A percentile compares a stretch with the other conserved stretches of the same genome.
Evolutionary conservation across 768 basidiomycete genomes (phyloP).

Genomic region (Heimioporus sp.): DNA sequence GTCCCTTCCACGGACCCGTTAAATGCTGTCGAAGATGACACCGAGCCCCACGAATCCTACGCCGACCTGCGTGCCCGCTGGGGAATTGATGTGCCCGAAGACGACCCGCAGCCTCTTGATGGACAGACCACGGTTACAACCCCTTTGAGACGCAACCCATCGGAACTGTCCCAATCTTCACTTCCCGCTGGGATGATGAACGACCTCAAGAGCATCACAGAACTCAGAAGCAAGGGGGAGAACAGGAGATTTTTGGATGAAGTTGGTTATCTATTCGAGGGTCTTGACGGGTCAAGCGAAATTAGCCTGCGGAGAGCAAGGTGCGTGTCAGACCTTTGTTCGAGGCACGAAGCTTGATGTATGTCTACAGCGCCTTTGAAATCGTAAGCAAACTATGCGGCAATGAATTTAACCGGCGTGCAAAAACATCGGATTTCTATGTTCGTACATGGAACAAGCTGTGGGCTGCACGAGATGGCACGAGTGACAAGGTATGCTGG

Average conservation of each 20-base stretch:
- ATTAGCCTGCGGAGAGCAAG: slow-evolving; percentile 65
- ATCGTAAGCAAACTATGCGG: slow-evolving; percentile 74
- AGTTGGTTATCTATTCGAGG: slow-evolving; percentile 83
- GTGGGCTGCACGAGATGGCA: slow-evolving; percentile 54
- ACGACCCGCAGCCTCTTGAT: slow-evolving; percentile 48
- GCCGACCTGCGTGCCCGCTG: slow-evolving; percentile 69
- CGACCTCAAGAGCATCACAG: slow-evolving; percentile 76
- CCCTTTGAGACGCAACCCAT: slow-evolving; percentile 23
- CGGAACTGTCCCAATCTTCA: slow-evolving; percentile 36
- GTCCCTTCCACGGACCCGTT: slow-evolving; percentile 26
- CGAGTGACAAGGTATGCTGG: slow-evolving; percentile 54
- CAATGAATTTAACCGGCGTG: slow-evolving; percentile 72
- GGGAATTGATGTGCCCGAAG: slow-evolving; percentile 80
- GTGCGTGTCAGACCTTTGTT: slow-evolving; percentile 32
- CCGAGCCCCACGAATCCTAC: slow-evolving; percentile 68
- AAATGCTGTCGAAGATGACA: slow-evolving; percentile 45
- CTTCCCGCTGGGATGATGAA: slow-evolving; percentile 65
- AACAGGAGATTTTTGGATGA: slow-evolving; percentile 79
- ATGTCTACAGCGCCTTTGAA: slow-evolving; percentile 61
- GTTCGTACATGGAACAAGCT: slow-evolving; percentile 68
- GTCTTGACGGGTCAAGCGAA: slow-evolving; percentile 54
- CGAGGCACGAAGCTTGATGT: background rate
- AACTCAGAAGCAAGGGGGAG: slow-evolving; percentile 79
- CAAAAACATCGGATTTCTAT: slow-evolving; percentile 74
- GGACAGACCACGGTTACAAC: background rate